Conservation (phyloP, 805 yeast species). For the Kodamaea nitidulidarum region DNA sequence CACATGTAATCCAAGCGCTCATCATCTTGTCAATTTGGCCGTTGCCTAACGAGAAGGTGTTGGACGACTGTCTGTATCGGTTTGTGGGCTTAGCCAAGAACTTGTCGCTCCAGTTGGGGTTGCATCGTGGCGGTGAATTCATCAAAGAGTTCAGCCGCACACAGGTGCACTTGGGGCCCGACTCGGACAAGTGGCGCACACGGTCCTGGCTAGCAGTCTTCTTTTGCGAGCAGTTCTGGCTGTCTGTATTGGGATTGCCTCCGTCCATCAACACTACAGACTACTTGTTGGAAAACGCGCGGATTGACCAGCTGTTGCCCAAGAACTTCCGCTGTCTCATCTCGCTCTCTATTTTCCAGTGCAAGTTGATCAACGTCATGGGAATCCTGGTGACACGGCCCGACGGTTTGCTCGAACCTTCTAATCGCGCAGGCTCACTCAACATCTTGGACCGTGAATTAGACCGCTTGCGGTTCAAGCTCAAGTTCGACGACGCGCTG, state of each 20-base stretch:
- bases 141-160: conserved; percentile 87
- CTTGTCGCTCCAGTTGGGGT: conserved; percentile 78
- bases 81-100: conserved; percentile 85
- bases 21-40: conserved; percentile 89
- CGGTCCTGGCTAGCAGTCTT: conserved; percentile 88
- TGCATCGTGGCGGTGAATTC: conserved; percentile 84
- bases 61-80: conserved; percentile 88
- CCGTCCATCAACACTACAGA: conserved; percentile 78
- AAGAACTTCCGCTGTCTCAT: conserved; percentile 67
- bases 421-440: conserved; percentile 74
- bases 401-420: conserved; percentile 84
- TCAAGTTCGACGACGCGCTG: conserved; percentile 60
- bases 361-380: conserved; percentile 78
- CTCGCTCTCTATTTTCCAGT: conserved; percentile 74
- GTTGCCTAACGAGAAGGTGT: conserved; percentile 82
- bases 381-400: conserved; percentile 82
- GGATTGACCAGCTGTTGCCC: conserved; percentile 63
- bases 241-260: conserved; percentile 82
- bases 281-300: conserved; percentile 72
- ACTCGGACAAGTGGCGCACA: conserved; percentile 93
- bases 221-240: conserved; percentile 87
- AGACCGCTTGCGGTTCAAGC: conserved; percentile 61
- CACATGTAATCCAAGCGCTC: conserved; percentile 89
- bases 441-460: conserved; percentile 76
- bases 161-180: conserved; percentile 76